Evolutionary conservation across 2,329 filamentous ascomycete genomes (phyloP), one percentile per base, ranked within the genome.

Genomic region (Hypoxylon sp.): DNA sequence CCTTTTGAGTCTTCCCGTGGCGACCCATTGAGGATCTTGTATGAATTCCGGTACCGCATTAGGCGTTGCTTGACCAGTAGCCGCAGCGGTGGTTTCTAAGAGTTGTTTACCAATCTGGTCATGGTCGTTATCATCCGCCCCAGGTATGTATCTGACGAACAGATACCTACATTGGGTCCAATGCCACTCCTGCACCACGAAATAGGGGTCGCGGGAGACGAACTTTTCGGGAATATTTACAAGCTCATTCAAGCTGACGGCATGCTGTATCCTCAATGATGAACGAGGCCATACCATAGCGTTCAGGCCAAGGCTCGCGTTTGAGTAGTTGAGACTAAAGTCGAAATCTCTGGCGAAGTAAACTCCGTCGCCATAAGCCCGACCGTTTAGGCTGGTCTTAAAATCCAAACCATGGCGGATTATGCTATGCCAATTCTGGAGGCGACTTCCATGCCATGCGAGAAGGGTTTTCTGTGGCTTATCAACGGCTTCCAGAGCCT

Each of bases 131-230:
- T n/a, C 28, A 11, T 14, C 18, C n/a, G 4, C 3, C 18, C 24
- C n/a, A 4, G 20, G 20, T 16, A 2, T 16, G 7, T 8, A 9
- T 11, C 40, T 20, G 18, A 82, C 87, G 70, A 97, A 92, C 1
- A 97, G 83, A 77, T 96, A 97, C 44, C 93, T 87, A 24, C 93
- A 93, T 73, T 96, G 93, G 63, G 97, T 93, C 94, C 94, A 97
- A 72, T 96, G 90, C 8, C 91, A 80, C 45, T 93, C 82, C 24
- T 85, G 76, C 1, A 97, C 88, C 7, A 97, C 94, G 48, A 92
- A 88, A 78, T 89, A 87, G 0, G 90, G 90, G 0, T 0, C 68
- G 0, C 7, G 71, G 65, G 80, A 84, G 4, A 84, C 77, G 72
- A 92, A 97, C 45, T 89, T 73, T 0, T 76, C 52, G 0, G 93